Evolutionary conservation across 208 protist species (phyloP).

Genomic region (Trypanosoma avium): DNA sequence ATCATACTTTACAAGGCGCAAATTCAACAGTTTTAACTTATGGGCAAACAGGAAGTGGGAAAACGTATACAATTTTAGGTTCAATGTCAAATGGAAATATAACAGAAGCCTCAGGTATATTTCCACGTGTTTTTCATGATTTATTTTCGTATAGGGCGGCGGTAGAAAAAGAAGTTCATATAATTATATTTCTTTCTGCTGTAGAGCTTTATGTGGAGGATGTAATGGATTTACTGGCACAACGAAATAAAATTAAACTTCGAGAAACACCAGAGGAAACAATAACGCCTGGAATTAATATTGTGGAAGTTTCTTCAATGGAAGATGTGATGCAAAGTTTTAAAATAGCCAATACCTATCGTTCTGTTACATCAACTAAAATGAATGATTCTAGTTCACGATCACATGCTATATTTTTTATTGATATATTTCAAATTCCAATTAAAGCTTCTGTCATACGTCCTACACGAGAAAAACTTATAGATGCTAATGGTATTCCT

Average conservation of each 20-base stretch:
- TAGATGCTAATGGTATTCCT: conserved; percentile 51
- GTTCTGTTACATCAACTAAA: conserved; percentile 72
- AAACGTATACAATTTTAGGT: conserved; percentile 92
- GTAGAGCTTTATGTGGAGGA: conserved; percentile 90
- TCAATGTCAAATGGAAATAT: conserved; percentile 42
- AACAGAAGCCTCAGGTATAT: conserved; percentile 65
- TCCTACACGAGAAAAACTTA: conserved; percentile 44
- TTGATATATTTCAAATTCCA: conserved; percentile 83
- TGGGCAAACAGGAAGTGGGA: conserved; percentile 88
- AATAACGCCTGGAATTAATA: conserved; percentile 54
- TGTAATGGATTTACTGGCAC: conserved; percentile 80
- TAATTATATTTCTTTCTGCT: conserved; percentile 80
- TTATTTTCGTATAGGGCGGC: conserved; percentile 68
- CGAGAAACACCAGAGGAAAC: conserved; percentile 81
- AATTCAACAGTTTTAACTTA: conserved; percentile 91
- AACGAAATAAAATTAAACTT: conserved; percentile 82
- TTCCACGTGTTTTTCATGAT: conserved; percentile 86
- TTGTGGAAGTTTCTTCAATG: conserved; percentile 68
- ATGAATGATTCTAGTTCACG: conserved; percentile 92
- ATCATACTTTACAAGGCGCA: conserved; percentile 69
- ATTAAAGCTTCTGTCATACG: conserved; percentile 19
- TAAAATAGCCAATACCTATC: conserved; percentile 72
- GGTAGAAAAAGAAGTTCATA: conserved; percentile 42
- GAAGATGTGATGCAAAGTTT: conserved; percentile 74
- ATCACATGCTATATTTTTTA: conserved; percentile 90